These are phyloP conservation scores for Tetraselmis striata DNA, from an alignment of 139 green algal species.

Conservation along the genomic window DNA sequence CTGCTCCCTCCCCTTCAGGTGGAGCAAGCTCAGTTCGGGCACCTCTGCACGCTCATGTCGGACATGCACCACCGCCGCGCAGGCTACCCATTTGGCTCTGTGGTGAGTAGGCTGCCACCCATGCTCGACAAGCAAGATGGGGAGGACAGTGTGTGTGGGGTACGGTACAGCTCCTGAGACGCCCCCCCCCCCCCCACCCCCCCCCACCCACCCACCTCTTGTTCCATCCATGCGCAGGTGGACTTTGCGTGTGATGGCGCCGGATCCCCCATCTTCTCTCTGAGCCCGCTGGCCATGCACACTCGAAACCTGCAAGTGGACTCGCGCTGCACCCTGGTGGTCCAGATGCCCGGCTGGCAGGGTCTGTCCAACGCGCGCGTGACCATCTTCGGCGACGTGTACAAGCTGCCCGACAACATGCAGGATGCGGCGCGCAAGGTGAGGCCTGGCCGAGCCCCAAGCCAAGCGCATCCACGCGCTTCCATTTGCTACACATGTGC, in stretches of 20 bases:
- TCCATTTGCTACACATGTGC: too few species aligned
- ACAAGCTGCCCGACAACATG: constrained; percentile 73
- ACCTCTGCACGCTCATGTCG: constrained; percentile 95
- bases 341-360: constrained; percentile 95
- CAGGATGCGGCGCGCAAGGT: constrained; percentile 56
- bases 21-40: constrained; percentile 77
- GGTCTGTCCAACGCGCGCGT: constrained; percentile 94
- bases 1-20: constrained; percentile 31
- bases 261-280: constrained; percentile 83
- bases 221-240: too few species aligned
- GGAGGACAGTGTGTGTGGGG: too few species aligned
- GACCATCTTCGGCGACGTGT: constrained; percentile 97
- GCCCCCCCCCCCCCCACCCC: too few species aligned
- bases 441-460: too few species aligned
- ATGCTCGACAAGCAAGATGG: too few species aligned
- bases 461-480: too few species aligned
- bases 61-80: constrained; percentile 92
- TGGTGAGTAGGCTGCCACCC: constrained; percentile 23
- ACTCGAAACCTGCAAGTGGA: constrained; percentile 68
- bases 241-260: constrained; percentile 93
- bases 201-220: too few species aligned
- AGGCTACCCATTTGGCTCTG: constrained; percentile 93
- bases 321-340: constrained; percentile 61
- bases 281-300: constrained; percentile 79
- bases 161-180: too few species aligned